phyloP scores from a whole-genome alignment of 371 early-diverging fungal genomes.

The Saksenaea vasiformis region DNA sequence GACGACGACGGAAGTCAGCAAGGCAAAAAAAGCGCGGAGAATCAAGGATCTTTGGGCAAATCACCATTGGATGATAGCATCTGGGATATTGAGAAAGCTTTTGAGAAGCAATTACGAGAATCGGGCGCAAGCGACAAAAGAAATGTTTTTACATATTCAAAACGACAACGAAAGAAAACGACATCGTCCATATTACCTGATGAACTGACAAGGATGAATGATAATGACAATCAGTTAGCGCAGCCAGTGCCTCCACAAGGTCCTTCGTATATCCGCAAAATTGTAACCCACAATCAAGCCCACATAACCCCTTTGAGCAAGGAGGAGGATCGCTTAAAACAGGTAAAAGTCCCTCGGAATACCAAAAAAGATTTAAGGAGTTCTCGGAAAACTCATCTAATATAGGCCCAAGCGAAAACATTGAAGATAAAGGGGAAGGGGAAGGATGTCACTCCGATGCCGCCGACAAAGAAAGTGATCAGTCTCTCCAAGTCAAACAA shows the following conservation, averaged over 20 bases:
- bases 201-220: background rate
- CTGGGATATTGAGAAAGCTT: constrained; percentile 23
- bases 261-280: background rate
- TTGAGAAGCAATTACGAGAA: background rate
- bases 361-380: background rate
- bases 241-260: background rate
- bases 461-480: background rate
- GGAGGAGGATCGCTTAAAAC: background rate
- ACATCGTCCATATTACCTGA: background rate
- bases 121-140: background rate
- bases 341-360: constrained; percentile 3
- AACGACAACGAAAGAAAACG: background rate
- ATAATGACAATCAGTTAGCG: background rate
- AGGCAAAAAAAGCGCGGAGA: background rate
- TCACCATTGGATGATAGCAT: constrained; percentile 20
- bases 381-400: background rate
- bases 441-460: constrained; percentile 3
- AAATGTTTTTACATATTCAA: constrained; percentile 2
- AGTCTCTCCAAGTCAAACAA: constrained; percentile 13
- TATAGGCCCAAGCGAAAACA: constrained; percentile 3
- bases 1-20: background rate
- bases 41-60: background rate
- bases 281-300: background rate
- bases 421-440: constrained; percentile 20
- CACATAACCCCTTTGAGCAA: background rate